Evolutionary conservation across 2,329 filamentous ascomycete species (phyloP).

Genomic region (Aureobasidium mangrovei): DNA sequence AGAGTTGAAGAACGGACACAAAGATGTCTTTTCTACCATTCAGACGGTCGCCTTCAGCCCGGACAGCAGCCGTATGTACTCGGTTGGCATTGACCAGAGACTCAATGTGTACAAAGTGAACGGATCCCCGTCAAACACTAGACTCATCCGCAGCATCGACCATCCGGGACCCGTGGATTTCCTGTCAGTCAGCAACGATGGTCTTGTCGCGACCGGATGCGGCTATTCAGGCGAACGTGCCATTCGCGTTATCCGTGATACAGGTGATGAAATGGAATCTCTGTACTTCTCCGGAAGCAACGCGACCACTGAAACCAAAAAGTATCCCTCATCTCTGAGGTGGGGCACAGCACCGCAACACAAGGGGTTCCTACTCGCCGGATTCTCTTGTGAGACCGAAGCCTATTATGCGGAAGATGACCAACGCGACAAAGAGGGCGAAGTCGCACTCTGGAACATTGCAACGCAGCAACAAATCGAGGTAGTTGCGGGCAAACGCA

Average conservation of each 20-base stretch:
- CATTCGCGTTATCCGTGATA: conserved; percentile 26
- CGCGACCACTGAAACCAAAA: neutral
- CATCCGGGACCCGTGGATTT: conserved; percentile 45
- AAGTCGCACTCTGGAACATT: conserved; percentile 47
- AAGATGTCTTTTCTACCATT: conserved; percentile 48
- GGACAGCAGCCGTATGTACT: conserved; percentile 39
- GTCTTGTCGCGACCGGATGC: conserved; percentile 42
- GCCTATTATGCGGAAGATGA: conserved; percentile 18
- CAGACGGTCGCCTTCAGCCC: conserved; percentile 45
- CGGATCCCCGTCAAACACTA: neutral
- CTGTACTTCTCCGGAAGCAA: conserved; percentile 14
- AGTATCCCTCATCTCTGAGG: conserved; percentile 36
- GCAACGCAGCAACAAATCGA: conserved; percentile 31
- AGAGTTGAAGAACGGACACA: conserved; percentile 36
- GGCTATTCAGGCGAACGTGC: conserved; percentile 17
- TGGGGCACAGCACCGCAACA: conserved; percentile 37
- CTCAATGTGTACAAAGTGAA: conserved; percentile 12
- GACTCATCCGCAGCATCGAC: conserved; percentile 20
- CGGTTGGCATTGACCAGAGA: conserved; percentile 14
- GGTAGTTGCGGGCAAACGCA: conserved; percentile 41
- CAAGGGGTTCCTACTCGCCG: conserved; percentile 43
- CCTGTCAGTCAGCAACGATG: conserved; percentile 36
- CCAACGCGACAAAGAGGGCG: conserved; percentile 35
- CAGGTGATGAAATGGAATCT: neutral
- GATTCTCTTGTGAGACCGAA: conserved; percentile 38